Percentiles rank a stretch among this genome's conserved stretches.
These are phyloP conservation scores for Penicillium turbatum DNA, from an alignment of 495 filamentous ascomycete genomes.

Conservation along the genomic window DNA sequence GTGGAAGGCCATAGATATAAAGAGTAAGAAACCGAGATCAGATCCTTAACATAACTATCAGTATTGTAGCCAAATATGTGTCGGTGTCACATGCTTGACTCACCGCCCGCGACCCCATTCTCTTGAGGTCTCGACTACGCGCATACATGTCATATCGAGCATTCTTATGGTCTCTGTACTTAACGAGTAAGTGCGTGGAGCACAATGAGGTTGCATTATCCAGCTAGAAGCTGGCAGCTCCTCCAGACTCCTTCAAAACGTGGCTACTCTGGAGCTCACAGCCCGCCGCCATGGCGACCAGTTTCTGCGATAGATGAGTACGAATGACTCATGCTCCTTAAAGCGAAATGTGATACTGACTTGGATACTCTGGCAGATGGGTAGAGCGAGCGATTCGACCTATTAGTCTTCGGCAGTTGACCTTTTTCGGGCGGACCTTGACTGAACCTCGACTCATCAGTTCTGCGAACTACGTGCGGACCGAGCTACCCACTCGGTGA, in stretches of 20 bases:
- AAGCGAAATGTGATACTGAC: slow-evolving; percentile 6
- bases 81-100: slow-evolving; percentile 9
- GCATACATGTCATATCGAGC: not conserved
- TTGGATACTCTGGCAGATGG: slow-evolving; percentile 54
- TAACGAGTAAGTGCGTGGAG: slow-evolving; percentile 20
- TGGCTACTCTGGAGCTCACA: slow-evolving; percentile 30
- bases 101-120: slow-evolving; percentile 9
- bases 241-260: slow-evolving; percentile 22
- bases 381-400: slow-evolving; percentile 78
- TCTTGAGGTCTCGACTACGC: not conserved
- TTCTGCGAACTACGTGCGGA: slow-evolving; percentile 95
- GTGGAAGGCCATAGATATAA: not conserved
- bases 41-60: not conserved
- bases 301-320: slow-evolving; percentile 86
- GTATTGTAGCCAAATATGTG: not conserved
- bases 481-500: slow-evolving; percentile 86
- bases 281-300: slow-evolving; percentile 68
- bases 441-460: slow-evolving; percentile 85
- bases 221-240: slow-evolving; percentile 30
- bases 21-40: not conserved
- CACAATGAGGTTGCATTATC: slow-evolving; percentile 36
- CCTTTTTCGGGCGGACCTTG: slow-evolving; percentile 88
- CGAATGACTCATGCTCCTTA: slow-evolving; percentile 21
- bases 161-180: slow-evolving; percentile 1
- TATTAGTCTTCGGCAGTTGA: slow-evolving; percentile 86